phyloP scores from a whole-genome alignment of 2,329 filamentous ascomycete species.

The Penicillium sp. region DNA sequence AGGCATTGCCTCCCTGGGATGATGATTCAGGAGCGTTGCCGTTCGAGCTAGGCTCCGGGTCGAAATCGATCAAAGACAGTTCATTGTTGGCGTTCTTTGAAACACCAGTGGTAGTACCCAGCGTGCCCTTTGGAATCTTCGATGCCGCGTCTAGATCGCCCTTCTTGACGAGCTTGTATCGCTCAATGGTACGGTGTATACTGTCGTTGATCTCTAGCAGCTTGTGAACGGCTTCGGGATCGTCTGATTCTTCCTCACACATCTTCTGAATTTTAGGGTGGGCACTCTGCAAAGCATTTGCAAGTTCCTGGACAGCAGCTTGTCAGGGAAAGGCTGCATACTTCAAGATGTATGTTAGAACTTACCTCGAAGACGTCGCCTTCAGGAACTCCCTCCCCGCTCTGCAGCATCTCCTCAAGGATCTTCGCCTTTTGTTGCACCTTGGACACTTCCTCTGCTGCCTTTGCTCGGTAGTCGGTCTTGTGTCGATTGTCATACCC shows the following conservation, averaged over 20 bases:
- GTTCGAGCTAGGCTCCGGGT: conserved; percentile 55
- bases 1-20: conserved; percentile 57
- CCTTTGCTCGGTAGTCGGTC: conserved; percentile 96
- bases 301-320: conserved; percentile 65
- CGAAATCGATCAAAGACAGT: conserved; percentile 89
- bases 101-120: conserved; percentile 64
- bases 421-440: conserved; percentile 94
- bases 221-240: conserved; percentile 92
- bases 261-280: conserved; percentile 99
- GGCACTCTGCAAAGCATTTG: conserved; percentile 81
- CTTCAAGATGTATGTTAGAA: not conserved
- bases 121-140: conserved; percentile 77
- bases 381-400: conserved; percentile 73
- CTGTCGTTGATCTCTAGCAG: conserved; percentile 97
- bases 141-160: conserved; percentile 82
- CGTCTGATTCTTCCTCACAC: conserved; percentile 98
- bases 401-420: conserved; percentile 87
- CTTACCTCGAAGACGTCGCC: conserved; percentile 63
- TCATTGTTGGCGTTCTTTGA: conserved; percentile 69
- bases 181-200: conserved; percentile 92
- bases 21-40: conserved; percentile 42
- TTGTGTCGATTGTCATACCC: conserved; percentile 94
- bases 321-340: no score
- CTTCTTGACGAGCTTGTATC: conserved; percentile 94
- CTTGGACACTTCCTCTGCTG: conserved; percentile 88